A percentile compares a stretch with the other conserved stretches of the same genome.
phyloP scores from a whole-genome alignment of 106 monocot species.

The Phalaenopsis equestris region DNA sequence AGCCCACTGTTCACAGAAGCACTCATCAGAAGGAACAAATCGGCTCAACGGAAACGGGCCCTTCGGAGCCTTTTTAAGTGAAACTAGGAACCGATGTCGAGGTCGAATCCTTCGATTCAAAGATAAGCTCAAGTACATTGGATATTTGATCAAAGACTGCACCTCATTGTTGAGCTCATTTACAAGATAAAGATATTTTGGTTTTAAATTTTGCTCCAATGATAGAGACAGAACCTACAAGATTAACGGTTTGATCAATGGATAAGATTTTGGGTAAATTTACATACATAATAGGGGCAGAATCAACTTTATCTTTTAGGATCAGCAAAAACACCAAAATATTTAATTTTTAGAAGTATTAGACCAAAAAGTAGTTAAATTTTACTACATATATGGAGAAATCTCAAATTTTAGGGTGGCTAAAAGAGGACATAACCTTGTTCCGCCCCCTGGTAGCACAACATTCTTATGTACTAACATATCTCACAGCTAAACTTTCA shows the following conservation, averaged over 20 bases:
- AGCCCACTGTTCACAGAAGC: constrained; percentile 88
- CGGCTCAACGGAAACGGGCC: constrained; percentile 95
- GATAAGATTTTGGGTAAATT: too few relatives aligned
- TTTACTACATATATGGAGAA: too few relatives aligned
- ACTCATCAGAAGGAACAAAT: constrained; percentile 77
- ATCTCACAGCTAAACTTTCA: too few relatives aligned
- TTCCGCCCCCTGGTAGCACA: too few relatives aligned
- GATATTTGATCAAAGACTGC: constrained; percentile 78
- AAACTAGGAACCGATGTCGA: constrained; percentile 77
- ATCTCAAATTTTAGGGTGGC: too few relatives aligned
- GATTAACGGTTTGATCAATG: neutral
- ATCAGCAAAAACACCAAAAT: too few relatives aligned
- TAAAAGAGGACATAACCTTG: too few relatives aligned
- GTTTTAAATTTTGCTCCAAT: constrained; percentile 79
- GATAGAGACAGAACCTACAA: constrained; percentile 85
- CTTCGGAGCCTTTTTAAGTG: constrained; percentile 83
- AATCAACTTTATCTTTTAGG: too few relatives aligned
- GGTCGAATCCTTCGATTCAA: constrained; percentile 92
- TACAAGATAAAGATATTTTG: constrained; percentile 90
- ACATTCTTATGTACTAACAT: too few relatives aligned
- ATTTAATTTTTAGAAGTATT: too few relatives aligned
- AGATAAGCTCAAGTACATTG: constrained; percentile 91
- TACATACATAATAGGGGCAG: too few relatives aligned
- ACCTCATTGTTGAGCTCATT: constrained; percentile 93
- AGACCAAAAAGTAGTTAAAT: too few relatives aligned